Percentiles rank a stretch among this genome's conserved stretches.
These are phyloP conservation scores for Phytophthora brassicae DNA, from an alignment of 352 stramenopile species.

Conservation along the genomic window DNA sequence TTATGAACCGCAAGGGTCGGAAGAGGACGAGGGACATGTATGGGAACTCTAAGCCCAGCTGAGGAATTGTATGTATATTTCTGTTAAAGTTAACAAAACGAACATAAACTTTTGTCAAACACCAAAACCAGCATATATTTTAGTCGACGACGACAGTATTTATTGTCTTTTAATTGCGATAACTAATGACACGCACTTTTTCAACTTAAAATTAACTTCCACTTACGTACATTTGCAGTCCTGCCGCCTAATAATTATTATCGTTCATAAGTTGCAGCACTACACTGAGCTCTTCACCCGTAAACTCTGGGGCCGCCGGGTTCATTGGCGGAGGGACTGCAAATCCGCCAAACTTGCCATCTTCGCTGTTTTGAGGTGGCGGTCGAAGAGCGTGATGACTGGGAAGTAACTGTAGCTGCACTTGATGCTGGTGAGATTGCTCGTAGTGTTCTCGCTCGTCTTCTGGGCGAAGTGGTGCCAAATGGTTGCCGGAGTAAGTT, in stretches of 20 bases:
- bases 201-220: too few relatives aligned
- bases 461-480: constrained; percentile 28
- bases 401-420: constrained; percentile 30
- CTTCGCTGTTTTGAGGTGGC: constrained; percentile 45
- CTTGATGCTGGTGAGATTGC: constrained; percentile 18
- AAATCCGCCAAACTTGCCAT: constrained; percentile 50
- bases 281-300: constrained; percentile 73
- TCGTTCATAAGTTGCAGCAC: constrained; percentile 85
- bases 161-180: too few relatives aligned
- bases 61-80: too few relatives aligned
- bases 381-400: constrained; percentile 60
- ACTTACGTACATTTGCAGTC: too few relatives aligned
- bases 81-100: too few relatives aligned
- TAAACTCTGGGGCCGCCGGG: constrained; percentile 67
- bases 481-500: constrained; percentile 31
- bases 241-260: too few relatives aligned
- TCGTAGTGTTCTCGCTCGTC: constrained; percentile 39
- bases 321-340: constrained; percentile 65
- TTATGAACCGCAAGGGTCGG: constrained; percentile 17
- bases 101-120: too few relatives aligned
- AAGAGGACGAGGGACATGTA: constrained; percentile 32
- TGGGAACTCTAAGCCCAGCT: constrained; percentile 31
- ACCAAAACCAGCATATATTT: too few relatives aligned
- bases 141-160: too few relatives aligned
- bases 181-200: too few relatives aligned